A percentile compares a stretch with the other conserved stretches of the same genome.
Evolutionary conservation across 148 eudicot genomes (phyloP).

Genomic region (Linanthus parryae): DNA sequence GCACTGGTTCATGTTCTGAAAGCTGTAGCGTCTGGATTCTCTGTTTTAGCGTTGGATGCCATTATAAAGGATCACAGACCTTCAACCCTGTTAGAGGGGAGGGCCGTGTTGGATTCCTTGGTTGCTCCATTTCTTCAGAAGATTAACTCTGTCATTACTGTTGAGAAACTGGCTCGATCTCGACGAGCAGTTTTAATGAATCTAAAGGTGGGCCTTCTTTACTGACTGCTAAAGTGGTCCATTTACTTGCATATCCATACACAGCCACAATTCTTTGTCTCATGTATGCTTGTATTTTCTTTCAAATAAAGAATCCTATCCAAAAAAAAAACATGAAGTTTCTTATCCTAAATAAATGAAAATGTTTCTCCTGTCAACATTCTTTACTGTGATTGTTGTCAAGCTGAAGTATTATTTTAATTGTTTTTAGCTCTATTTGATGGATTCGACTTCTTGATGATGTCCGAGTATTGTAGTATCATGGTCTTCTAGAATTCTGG

Average conservation of each 20-base stretch:
- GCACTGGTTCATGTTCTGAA: constrained; percentile 55
- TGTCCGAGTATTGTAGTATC: constrained; percentile 9
- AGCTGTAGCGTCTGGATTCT: constrained; percentile 38
- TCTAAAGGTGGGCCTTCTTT: constrained; percentile 55
- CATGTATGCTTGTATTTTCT: neutral
- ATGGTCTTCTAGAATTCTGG: too few species aligned
- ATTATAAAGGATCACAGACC: constrained; percentile 26
- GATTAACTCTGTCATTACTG: constrained; percentile 51
- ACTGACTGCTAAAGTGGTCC: neutral
- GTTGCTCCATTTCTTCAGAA: constrained; percentile 53
- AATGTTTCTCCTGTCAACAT: too few species aligned
- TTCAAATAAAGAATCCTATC: neutral
- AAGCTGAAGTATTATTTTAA: neutral
- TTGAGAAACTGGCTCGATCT: constrained; percentile 56
- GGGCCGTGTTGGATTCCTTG: constrained; percentile 53
- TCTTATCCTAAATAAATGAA: too few species aligned
- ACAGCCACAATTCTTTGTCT: too few species aligned
- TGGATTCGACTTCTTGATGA: neutral
- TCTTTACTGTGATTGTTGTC: too few species aligned
- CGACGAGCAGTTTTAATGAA: constrained; percentile 76
- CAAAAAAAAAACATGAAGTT: too few species aligned
- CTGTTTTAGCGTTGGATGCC: constrained; percentile 38
- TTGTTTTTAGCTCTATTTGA: neutral
- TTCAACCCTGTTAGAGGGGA: constrained; percentile 16
- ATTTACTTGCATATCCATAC: constrained; percentile 1